Conservation (phyloP, 1,284 basidiomycete genomes). For the Coriolopsis trogii region DNA sequence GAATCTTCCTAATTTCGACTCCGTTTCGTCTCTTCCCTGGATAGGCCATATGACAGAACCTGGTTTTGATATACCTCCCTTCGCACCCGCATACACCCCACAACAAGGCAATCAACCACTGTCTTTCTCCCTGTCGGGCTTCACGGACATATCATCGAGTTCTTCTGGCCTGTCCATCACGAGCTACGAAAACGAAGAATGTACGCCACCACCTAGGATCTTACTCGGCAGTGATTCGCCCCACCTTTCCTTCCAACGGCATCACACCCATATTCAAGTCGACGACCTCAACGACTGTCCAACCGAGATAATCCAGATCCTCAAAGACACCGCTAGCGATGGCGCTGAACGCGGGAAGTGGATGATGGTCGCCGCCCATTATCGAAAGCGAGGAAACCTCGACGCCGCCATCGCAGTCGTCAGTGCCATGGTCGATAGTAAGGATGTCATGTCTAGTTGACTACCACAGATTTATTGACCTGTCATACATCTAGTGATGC, state of each 20-base stretch:
- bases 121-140: background rate
- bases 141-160: background rate
- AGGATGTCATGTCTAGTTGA: background rate
- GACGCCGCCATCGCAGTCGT: slow-evolving; percentile 47
- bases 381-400: slow-evolving; percentile 51
- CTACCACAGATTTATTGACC: background rate
- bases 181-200: no score
- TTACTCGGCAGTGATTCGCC: background rate
- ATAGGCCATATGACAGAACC: background rate
- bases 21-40: background rate
- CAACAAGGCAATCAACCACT: background rate
- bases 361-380: slow-evolving; percentile 56
- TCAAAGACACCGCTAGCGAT: slow-evolving; percentile 39
- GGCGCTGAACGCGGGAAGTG: slow-evolving; percentile 51
- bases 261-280: slow-evolving; percentile 36
- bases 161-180: background rate
- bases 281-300: slow-evolving; percentile 46
- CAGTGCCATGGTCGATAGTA: slow-evolving; percentile 52
- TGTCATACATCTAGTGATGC: slow-evolving; percentile 38
- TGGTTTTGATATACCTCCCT: background rate
- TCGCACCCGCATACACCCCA: background rate
- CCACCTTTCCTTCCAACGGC: background rate
- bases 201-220: background rate
- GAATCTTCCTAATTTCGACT: background rate
- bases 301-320: slow-evolving; percentile 44